Percentiles rank a stretch among this genome's conserved stretches.
phyloP scores from a whole-genome alignment of 2,329 filamentous ascomycete species.

The Diaporthe sp. region DNA sequence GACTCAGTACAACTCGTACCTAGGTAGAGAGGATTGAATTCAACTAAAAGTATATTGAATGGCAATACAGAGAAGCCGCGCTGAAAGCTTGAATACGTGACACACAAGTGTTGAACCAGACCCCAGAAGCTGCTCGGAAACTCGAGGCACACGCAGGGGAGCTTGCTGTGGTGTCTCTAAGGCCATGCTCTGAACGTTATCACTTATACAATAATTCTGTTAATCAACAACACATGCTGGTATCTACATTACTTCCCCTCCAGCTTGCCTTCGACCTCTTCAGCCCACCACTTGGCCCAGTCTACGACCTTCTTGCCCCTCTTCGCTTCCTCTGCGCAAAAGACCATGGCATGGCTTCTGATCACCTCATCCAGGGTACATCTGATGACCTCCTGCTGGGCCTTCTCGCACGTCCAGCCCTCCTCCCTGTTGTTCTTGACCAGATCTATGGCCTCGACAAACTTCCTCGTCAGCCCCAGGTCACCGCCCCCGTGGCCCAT shows the following conservation, averaged over 20 bases:
- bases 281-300: conserved; percentile 83
- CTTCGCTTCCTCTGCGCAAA: conserved; percentile 92
- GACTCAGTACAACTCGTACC: neutral
- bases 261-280: conserved; percentile 58
- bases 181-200: no score
- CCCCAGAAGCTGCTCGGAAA: no score
- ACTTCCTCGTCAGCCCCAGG: conserved; percentile 83
- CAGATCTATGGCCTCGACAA: conserved; percentile 83
- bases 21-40: neutral
- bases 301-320: conserved; percentile 77
- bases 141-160: neutral
- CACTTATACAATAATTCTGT: neutral
- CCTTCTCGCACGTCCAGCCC: conserved; percentile 74
- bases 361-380: conserved; percentile 89
- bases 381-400: conserved; percentile 82
- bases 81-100: neutral
- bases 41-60: neutral
- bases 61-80: neutral
- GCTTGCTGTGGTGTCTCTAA: neutral
- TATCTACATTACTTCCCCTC: conserved; percentile 19
- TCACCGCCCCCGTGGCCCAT: conserved; percentile 83
- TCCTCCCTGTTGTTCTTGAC: conserved; percentile 82
- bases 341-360: conserved; percentile 92
- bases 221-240: neutral
- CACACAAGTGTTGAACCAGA: neutral